Conservation (phyloP, 345 rosid species). For the Syzygium grande region DNA sequence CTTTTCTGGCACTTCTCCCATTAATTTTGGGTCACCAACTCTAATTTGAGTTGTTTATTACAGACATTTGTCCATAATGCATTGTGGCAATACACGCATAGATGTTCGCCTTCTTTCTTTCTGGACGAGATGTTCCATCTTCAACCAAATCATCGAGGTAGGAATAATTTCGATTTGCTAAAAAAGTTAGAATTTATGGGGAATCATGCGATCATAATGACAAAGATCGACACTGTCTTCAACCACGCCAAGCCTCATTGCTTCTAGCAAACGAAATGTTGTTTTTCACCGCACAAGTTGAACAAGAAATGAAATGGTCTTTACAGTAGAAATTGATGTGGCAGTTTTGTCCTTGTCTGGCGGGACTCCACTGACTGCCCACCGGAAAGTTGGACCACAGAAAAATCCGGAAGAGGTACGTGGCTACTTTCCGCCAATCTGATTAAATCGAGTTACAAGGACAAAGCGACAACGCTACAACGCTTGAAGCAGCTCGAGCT, state of each 20-base stretch:
- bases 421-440: not conserved
- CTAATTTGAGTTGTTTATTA: not conserved
- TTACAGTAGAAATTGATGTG: not conserved
- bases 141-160: not conserved
- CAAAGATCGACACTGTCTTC: not conserved
- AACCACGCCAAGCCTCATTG: not conserved
- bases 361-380: not conserved
- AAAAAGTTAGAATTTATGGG: not conserved
- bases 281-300: not conserved
- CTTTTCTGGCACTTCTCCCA: not conserved
- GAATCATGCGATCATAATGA: not conserved
- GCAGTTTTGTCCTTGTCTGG: not conserved
- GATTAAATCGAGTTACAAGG: not conserved
- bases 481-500: not conserved
- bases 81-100: not conserved
- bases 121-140: not conserved
- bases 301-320: not conserved
- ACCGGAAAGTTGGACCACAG: not conserved
- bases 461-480: not conserved
- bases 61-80: not conserved
- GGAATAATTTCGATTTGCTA: not conserved
- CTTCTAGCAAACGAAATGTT: not conserved
- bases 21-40: too few species aligned
- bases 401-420: not conserved
- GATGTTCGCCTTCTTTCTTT: not conserved